Conservation (phyloP, 129 eudicot species). For the Lactuca saligna region DNA sequence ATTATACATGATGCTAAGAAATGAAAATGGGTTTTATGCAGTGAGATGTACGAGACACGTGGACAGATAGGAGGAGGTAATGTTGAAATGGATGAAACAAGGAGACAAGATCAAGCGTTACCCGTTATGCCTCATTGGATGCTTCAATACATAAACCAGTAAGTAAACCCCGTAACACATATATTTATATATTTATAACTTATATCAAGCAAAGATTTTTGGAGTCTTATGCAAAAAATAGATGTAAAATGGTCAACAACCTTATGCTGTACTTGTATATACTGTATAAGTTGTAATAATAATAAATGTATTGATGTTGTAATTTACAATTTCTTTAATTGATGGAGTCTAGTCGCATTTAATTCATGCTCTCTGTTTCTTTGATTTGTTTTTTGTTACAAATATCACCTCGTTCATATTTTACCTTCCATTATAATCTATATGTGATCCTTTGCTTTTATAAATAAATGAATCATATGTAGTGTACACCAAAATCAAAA, state of each 20-base stretch:
- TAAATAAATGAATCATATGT: too few species aligned
- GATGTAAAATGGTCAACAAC: not conserved
- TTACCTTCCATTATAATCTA: too few species aligned
- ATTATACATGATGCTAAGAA: not conserved
- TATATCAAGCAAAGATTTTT: not conserved
- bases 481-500: conserved; percentile 1
- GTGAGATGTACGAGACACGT: conserved; percentile 30
- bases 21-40: conserved; percentile 26
- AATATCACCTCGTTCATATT: too few species aligned
- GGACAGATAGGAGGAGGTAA: conserved; percentile 6
- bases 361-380: too few species aligned
- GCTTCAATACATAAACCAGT: conserved; percentile 37
- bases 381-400: too few species aligned
- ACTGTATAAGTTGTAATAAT: too few species aligned
- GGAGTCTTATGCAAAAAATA: not conserved
- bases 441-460: too few species aligned
- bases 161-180: not conserved
- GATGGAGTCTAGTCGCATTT: too few species aligned
- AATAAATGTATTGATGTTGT: too few species aligned
- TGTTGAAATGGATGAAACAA: conserved; percentile 43
- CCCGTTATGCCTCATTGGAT: conserved; percentile 56
- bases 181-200: not conserved
- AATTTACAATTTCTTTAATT: too few species aligned
- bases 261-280: too few species aligned
- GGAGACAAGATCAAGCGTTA: conserved; percentile 24